Conservation (phyloP, 2,329 filamentous ascomycete species). For the Cadophora sp. region DNA sequence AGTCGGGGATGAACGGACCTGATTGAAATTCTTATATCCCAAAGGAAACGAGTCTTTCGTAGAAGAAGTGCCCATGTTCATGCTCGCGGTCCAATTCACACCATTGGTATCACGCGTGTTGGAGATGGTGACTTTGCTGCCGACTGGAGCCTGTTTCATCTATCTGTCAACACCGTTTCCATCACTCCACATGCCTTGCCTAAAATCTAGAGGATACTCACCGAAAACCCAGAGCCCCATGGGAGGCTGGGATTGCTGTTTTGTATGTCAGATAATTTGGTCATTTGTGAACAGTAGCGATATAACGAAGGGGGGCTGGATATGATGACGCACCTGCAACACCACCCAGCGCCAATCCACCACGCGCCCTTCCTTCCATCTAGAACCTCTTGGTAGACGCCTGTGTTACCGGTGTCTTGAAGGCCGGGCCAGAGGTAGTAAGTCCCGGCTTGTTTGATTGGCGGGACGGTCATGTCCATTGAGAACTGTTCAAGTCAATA, state of each 20-base stretch:
- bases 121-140: slow-evolving; percentile 34
- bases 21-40: slow-evolving; percentile 49
- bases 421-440: slow-evolving; percentile 54
- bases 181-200: neutral
- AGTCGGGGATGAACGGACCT: neutral
- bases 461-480: slow-evolving; percentile 31
- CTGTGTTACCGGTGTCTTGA: slow-evolving; percentile 49
- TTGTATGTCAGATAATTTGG: neutral
- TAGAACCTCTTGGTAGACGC: slow-evolving; percentile 52
- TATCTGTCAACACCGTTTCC: neutral
- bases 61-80: slow-evolving; percentile 43
- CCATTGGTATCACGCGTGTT: slow-evolving; percentile 34
- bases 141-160: slow-evolving; percentile 16
- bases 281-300: neutral
- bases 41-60: slow-evolving; percentile 48
- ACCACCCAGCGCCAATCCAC: slow-evolving; percentile 53
- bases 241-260: slow-evolving; percentile 47
- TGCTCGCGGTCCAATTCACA: slow-evolving; percentile 47
- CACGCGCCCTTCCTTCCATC: slow-evolving; percentile 50
- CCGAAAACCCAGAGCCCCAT: slow-evolving; percentile 51
- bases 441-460: slow-evolving; percentile 41
- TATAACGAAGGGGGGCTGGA: too few relatives aligned
- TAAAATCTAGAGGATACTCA: neutral
- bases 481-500: slow-evolving; percentile 25
- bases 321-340: slow-evolving; percentile 45